These are phyloP conservation scores for Pseudotulostoma volvatum DNA, from an alignment of 495 filamentous ascomycete species.

Conservation along the genomic window DNA sequence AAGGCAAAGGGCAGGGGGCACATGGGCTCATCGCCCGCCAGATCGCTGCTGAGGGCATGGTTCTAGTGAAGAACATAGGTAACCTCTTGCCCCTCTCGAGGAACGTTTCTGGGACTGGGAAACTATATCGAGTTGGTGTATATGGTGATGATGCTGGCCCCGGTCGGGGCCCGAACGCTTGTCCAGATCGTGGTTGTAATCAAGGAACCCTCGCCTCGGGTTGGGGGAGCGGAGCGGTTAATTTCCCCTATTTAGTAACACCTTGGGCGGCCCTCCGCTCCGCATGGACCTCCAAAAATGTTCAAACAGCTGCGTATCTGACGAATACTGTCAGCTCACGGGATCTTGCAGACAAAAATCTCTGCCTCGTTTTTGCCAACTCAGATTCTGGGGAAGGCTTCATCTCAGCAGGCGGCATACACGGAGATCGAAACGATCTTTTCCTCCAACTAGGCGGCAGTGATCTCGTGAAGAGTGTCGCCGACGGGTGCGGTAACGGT, in stretches of 20 bases:
- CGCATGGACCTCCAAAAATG: constrained; percentile 41
- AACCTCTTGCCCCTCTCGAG: constrained; percentile 46
- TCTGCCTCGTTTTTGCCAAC: constrained; percentile 50
- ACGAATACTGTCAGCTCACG: constrained; percentile 35
- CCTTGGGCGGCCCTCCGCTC: constrained; percentile 49
- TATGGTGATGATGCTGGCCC: constrained; percentile 73
- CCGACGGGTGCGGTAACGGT: constrained; percentile 48
- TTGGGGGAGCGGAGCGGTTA: constrained; percentile 82
- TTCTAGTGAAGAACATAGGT: constrained; percentile 66
- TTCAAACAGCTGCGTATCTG: constrained; percentile 42
- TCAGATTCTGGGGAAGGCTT: constrained; percentile 51
- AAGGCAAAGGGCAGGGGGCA: constrained; percentile 38
- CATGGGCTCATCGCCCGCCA: constrained; percentile 54
- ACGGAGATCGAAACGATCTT: constrained; percentile 73
- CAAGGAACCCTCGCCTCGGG: constrained; percentile 70
- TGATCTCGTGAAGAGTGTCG: constrained; percentile 52
- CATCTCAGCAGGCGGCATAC: constrained; percentile 41
- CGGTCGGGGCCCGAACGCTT: constrained; percentile 56
- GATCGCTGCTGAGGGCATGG: constrained; percentile 70
- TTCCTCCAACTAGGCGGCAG: constrained; percentile 65
- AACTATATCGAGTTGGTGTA: constrained; percentile 46
- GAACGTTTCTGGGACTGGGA: constrained; percentile 24
- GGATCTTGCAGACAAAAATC: constrained; percentile 36
- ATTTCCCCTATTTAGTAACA: constrained; percentile 67
- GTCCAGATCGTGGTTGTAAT: constrained; percentile 63